A percentile compares a stretch with the other conserved stretches of the same genome.
Conservation (phyloP, 1,284 basidiomycete genomes). For the Pisolithus thermaeus region DNA sequence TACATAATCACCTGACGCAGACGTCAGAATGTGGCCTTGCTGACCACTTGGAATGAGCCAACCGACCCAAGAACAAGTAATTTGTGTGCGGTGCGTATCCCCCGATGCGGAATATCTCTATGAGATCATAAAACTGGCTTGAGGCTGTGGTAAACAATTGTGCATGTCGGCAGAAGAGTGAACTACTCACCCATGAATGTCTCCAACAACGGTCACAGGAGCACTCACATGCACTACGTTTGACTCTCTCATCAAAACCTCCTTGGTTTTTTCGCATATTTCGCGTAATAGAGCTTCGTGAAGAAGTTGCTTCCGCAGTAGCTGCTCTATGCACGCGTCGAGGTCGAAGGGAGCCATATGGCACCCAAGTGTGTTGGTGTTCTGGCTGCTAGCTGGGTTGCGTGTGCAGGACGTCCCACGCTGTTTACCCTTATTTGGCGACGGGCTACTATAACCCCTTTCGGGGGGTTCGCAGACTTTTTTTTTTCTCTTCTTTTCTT, state of each 20-base stretch:
- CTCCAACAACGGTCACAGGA: constrained; percentile 98
- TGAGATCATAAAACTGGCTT: constrained; percentile 99
- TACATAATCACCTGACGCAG: constrained; percentile 84
- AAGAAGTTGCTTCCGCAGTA: constrained; percentile 86
- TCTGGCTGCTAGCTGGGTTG: too few relatives aligned
- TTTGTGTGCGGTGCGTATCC: constrained; percentile 96
- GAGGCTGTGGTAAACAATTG: constrained; percentile 26
- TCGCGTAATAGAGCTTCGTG: constrained; percentile 90
- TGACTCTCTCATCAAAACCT: constrained; percentile 97
- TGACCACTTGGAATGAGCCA: constrained; percentile 3
- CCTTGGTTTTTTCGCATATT: constrained; percentile 98
- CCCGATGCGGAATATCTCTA: constrained; percentile 98
- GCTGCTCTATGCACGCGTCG: constrained; percentile 89
- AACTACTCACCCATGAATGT: constrained; percentile 90
- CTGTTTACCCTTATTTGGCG: constrained; percentile 1
- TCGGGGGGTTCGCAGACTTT: neutral
- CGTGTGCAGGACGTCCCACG: too few relatives aligned
- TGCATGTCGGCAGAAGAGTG: constrained; percentile 7
- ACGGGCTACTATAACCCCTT: neutral
- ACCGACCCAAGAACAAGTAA: constrained; percentile 91
- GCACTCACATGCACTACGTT: constrained; percentile 98
- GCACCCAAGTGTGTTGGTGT: constrained; percentile 7
- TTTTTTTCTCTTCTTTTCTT: neutral
- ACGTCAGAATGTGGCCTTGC: constrained; percentile 5
- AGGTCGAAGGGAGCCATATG: constrained; percentile 89